Evolutionary conservation across 306 rosid species (phyloP).

Genomic region (Prunus mira): DNA sequence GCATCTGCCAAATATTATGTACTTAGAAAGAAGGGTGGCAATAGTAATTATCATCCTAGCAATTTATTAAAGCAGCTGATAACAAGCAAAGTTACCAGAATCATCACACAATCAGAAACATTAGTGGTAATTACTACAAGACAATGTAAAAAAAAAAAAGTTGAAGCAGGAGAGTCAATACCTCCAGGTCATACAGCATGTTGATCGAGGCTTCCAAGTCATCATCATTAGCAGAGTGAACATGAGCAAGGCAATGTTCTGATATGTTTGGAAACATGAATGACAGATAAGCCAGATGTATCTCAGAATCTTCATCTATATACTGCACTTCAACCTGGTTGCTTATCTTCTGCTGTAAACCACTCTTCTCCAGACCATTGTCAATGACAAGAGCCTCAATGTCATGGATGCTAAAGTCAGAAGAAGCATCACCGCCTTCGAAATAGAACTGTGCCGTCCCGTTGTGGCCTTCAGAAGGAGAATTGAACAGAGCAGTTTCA

Average conservation of each 20-base stretch:
- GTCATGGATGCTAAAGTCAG: background rate
- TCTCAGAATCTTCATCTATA: constrained; percentile 1
- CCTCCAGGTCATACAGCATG: constrained; percentile 17
- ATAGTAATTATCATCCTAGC: background rate
- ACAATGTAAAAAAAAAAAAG: no score
- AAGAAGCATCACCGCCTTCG: background rate
- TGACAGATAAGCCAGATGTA: constrained; percentile 4
- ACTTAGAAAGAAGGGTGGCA: background rate
- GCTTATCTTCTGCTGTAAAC: background rate
- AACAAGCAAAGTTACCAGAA: background rate
- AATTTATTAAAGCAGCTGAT: background rate
- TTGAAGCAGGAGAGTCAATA: background rate
- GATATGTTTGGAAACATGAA: constrained; percentile 17
- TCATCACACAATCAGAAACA: background rate
- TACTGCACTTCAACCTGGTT: background rate
- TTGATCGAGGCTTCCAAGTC: constrained; percentile 11
- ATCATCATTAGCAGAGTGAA: constrained; percentile 9
- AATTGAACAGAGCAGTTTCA: background rate
- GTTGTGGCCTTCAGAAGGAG: background rate
- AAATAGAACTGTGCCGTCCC: background rate
- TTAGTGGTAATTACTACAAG: no score
- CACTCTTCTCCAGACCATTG: background rate
- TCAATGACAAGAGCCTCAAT: background rate
- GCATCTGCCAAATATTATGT: no score
- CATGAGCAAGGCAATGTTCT: constrained; percentile 18